These are phyloP conservation scores for Arabidopsis lyrata DNA, from an alignment of 441 rosid species.

Conservation along the genomic window DNA sequence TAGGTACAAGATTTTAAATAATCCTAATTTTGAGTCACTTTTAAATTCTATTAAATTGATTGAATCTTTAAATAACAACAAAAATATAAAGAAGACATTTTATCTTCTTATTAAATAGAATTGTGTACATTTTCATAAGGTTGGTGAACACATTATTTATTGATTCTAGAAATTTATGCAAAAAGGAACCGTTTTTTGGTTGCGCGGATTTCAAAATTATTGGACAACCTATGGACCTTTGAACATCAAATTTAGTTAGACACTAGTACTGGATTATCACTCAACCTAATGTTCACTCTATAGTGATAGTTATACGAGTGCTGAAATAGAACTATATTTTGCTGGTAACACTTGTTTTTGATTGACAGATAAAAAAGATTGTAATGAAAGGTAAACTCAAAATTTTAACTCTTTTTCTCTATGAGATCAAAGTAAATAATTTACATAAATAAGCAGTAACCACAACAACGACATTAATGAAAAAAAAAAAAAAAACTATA, in stretches of 20 bases:
- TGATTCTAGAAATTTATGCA: no score
- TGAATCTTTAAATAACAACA: no score
- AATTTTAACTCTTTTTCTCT: background rate
- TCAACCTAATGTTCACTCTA: background rate
- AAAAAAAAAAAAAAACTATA: slow-evolving; percentile 21
- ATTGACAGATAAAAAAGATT: background rate
- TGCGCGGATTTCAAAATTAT: no score
- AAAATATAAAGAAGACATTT: no score
- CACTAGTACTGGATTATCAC: background rate
- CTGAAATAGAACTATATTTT: slow-evolving; percentile 1
- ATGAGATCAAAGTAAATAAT: background rate
- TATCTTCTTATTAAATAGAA: no score
- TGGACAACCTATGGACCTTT: no score
- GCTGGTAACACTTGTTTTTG: background rate
- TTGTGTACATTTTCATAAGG: no score
- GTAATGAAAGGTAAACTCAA: background rate
- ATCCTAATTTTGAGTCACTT: no score
- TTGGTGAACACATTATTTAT: no score
- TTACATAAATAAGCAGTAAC: background rate
- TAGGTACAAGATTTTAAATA: no score
- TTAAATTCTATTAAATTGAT: no score
- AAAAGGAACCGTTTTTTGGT: no score
- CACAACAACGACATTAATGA: background rate
- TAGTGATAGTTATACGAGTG: background rate
- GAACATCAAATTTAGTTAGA: background rate